Evolutionary conservation across 345 rosid species (phyloP), one percentile per base, ranked within the genome.

Genomic region (Arabis alpina): DNA sequence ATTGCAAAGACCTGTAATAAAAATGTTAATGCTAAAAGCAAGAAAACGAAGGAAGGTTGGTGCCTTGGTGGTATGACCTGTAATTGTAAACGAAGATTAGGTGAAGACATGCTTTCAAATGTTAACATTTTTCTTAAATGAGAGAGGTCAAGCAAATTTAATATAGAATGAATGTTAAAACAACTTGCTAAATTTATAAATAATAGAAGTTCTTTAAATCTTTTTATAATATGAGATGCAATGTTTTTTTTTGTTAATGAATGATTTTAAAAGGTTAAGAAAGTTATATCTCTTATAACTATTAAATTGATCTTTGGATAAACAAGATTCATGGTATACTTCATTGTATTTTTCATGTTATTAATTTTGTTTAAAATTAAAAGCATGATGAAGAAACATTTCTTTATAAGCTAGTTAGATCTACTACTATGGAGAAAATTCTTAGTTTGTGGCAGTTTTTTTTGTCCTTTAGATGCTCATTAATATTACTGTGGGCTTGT

Each of bases 81-180:
- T 60, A 14, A 16, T 39, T 70, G 50, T 30, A 50, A 10, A 61
- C 13, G 19, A 52, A 43, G 69, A 61, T 71, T 71, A 52, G 68
- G 75, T 62, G 62, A 34, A 34, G 55, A 24, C 30, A 43, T 53
- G 62, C 49, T 72, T 63, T 72, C 76, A 54, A 11, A 45, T 54
- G 56, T 36, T 54, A 19, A 54, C 34, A 63, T 14, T 2, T 34
- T 71, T 70, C 28, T 43, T 54, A 53, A 24, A 19, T 51, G 51
- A 52, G 54, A 42, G 41, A 34, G 37, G 55, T 54, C 69, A 71
- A 51, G 14, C 15, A 60, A 19, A 30, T 12, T 4, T n/a, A 23
- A 70, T 16, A 45, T 1, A 42, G 28, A 14, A 30, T 5, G 5
- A 44, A 10, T 5, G 45, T 30, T 45, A n/a, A 42, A 36, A 61